These are phyloP conservation scores for Aegilops tauschii DNA, from an alignment of 176 grass and related monocot genomes.

Conservation along the genomic window DNA sequence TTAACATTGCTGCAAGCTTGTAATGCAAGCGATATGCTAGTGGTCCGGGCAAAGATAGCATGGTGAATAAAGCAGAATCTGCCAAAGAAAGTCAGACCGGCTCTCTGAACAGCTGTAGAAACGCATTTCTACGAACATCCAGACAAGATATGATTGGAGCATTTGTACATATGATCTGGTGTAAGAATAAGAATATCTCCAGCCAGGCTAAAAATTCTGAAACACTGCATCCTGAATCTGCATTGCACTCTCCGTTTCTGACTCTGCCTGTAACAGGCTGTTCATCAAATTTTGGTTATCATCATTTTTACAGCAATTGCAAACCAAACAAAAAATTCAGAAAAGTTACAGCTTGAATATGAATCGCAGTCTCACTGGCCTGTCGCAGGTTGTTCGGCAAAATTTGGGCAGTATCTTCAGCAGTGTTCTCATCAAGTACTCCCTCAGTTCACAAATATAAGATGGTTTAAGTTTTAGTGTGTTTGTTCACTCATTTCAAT, in stretches of 20 bases:
- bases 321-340: neutral
- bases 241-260: neutral
- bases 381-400: neutral
- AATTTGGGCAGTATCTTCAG: neutral
- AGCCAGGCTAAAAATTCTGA: neutral
- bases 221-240: neutral
- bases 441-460: too few relatives aligned
- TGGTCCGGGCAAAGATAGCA: conserved; percentile 34
- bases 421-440: too few relatives aligned
- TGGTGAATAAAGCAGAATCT: neutral
- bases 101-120: neutral
- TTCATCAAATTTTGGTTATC: neutral
- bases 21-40: neutral
- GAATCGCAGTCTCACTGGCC: neutral
- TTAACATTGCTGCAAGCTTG: neutral
- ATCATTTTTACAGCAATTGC: neutral
- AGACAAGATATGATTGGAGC: neutral
- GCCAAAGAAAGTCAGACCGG: neutral
- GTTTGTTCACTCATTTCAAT: too few relatives aligned
- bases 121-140: neutral
- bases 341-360: neutral
- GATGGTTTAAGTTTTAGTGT: too few relatives aligned
- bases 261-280: neutral
- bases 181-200: neutral
- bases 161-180: neutral